phyloP scores from a whole-genome alignment of 1,284 basidiomycete species.

The Moniliophthora roreri region DNA sequence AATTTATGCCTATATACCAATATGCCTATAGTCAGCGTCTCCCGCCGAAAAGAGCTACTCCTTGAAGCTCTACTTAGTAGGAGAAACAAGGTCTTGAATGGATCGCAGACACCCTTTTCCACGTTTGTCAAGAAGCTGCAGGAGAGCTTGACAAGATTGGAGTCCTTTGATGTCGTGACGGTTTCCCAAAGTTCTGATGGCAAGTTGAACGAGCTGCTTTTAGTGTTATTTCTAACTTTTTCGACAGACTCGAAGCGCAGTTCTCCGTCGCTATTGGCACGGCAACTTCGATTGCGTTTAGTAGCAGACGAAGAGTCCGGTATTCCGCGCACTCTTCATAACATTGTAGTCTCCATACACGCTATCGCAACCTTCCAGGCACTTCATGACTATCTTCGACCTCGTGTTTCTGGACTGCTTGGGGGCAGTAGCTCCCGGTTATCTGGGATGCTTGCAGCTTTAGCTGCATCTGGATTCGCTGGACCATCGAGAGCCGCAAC shows the following conservation, averaged over 20 bases:
- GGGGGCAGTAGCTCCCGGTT: slow-evolving; percentile 59
- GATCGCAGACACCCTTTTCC: slow-evolving; percentile 64
- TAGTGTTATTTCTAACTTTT: slow-evolving; percentile 1
- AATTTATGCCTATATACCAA: slow-evolving; percentile 11
- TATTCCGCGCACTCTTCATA: slow-evolving; percentile 81
- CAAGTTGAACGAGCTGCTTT: slow-evolving; percentile 32
- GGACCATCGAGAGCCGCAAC: slow-evolving; percentile 26
- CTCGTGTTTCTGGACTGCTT: slow-evolving; percentile 79
- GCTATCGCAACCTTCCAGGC: slow-evolving; percentile 97
- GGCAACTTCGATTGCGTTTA: slow-evolving; percentile 86
- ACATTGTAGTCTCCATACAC: slow-evolving; percentile 93
- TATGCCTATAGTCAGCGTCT: slow-evolving; percentile 45
- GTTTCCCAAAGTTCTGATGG: slow-evolving; percentile 78
- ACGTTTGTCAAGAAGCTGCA: slow-evolving; percentile 94
- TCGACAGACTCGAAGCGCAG: slow-evolving; percentile 77
- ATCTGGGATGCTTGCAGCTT: slow-evolving; percentile 88
- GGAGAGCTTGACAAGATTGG: slow-evolving; percentile 90
- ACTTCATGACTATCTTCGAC: slow-evolving; percentile 90
- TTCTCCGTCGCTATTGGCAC: slow-evolving; percentile 83
- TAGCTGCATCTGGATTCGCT: slow-evolving; percentile 77
- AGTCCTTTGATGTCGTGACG: slow-evolving; percentile 91
- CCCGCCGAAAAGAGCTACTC: slow-evolving; percentile 69
- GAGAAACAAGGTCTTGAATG: slow-evolving; percentile 40
- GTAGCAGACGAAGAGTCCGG: slow-evolving; percentile 86
- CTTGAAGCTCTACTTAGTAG: slow-evolving; percentile 72